phyloP scores from a whole-genome alignment of 352 stramenopile genomes.

The Globisporangium mamillatum region DNA sequence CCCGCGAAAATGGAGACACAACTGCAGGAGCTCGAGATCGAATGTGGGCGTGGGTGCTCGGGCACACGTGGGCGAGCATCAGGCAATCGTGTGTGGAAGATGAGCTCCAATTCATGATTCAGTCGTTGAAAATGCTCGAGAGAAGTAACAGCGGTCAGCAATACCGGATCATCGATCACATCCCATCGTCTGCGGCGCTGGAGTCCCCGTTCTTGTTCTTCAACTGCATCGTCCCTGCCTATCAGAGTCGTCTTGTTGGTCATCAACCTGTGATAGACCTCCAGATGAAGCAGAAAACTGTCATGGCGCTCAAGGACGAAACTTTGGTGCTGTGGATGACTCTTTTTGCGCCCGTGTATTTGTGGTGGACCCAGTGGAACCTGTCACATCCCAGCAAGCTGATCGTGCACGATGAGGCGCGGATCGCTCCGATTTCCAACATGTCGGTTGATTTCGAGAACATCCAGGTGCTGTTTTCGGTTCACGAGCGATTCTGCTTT shows the following conservation, averaged over 20 bases:
- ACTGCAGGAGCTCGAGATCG: not conserved
- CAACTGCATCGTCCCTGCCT: conserved; percentile 69
- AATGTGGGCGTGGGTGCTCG: conserved; percentile 63
- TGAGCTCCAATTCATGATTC: conserved; percentile 63
- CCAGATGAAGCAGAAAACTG: conserved; percentile 41
- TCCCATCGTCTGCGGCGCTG: conserved; percentile 4
- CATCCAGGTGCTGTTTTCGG: conserved; percentile 50
- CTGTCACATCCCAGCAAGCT: conserved; percentile 61
- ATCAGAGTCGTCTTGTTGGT: conserved; percentile 76
- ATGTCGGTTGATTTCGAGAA: conserved; percentile 45
- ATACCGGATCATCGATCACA: conserved; percentile 43
- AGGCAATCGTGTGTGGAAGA: conserved; percentile 87
- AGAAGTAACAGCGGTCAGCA: conserved; percentile 24
- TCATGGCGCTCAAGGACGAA: conserved; percentile 70
- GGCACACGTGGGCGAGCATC: conserved; percentile 41
- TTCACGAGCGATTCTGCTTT: conserved; percentile 63
- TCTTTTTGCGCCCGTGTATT: conserved; percentile 71
- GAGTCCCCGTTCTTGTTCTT: conserved; percentile 42
- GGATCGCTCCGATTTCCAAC: conserved; percentile 68
- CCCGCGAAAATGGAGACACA: conserved; percentile 22
- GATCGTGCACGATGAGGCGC: conserved; percentile 38
- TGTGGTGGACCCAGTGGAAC: conserved; percentile 87
- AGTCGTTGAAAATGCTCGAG: conserved; percentile 62
- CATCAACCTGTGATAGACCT: conserved; percentile 63
- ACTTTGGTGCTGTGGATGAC: conserved; percentile 77